Evolutionary conservation across 2,329 filamentous ascomycete species (phyloP), one percentile per base, ranked within the genome.

Genomic region (Trichoderma koningii): DNA sequence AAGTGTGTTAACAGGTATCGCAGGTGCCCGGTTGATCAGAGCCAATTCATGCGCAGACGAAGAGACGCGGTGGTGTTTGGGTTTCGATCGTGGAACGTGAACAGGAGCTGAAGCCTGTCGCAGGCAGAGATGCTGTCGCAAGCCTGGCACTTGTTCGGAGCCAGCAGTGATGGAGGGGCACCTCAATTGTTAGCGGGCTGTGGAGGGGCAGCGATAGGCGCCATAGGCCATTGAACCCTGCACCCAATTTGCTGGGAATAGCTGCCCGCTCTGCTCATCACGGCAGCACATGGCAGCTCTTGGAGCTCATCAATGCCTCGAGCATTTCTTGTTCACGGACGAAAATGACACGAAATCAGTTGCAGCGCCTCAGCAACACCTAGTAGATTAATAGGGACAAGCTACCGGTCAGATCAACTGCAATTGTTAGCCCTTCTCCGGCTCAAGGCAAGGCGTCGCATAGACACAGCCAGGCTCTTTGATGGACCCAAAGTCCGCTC

Each of bases 81-180:
- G 34, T 7, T 34, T 30, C 17, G 34, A 38, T 14, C 12, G 34
- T 14, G 34, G 34, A 14, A 38, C 34, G 5, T 14, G 3, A 38
- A 10, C 10, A 12, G 30, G 12, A 52, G 3, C 17, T 17, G 30
- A 34, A 34, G 30, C 30, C 30, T 34, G 6, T 10, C 2, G 56
- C 63, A 67, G 66, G 65, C 65, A 64, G 62, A 64, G 62, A 61
- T 30, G 65, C 63, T 64, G 65, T 66, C 65, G 65, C 65, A 66
- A 63, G 60, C 60, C 17, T n/a, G n/a, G n/a, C 50, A 52, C 50
- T 10, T 34, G 30, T 28, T 10, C 9, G 15, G 14, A 6, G 12
- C 45, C 9, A 51, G 21, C 47, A 23, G 50, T n/a, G 45, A 48
- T 51, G 47, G 57, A 50, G 47, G 57, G 59, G 59, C 51, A 5